Base-by-base conservation (phyloP, 768 basidiomycete species). In the Podaxis sp. region DNA sequence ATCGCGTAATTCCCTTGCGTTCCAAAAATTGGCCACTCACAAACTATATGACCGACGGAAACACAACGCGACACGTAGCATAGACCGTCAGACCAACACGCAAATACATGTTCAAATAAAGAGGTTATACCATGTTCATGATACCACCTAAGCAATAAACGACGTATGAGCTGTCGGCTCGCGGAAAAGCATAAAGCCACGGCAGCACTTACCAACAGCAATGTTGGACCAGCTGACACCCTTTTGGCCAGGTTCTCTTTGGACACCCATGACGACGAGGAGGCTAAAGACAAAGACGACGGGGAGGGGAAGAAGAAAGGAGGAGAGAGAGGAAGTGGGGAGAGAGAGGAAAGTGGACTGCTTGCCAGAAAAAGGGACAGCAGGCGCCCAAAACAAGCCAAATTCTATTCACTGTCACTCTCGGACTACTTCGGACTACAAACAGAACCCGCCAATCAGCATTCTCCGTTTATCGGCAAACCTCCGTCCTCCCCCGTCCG, bases 181-280 rank as follows among this genome's bases (percentile, higher is more conserved):
- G 52, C 63, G 61, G 64, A 28, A 38, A n/a, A 64, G 57, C 7
- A 26, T 61, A 65, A 39, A 24, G 60, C 46, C 22, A 67, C 59
- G 64, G 57, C 76, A 28, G 8, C 1, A 64, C 92, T 69, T 73
- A 94, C 93, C 93, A 74, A 96, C 89, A 67, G 93, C 94, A 79
- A 96, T 95, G 79, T 95, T 96, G 69, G 92, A 93, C 93, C 92
- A 96, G 80, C 83, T 94, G 68, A 94, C 80, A 71, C 92, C 92
- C 77, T 95, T 95, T 76, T 94, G 90, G 64, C 93, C 94, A 58
- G 94, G 93, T 78, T 93, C 90, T 75, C 84, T 87, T 74, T 88
- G 82, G 70, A 93, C 85, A 78, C 86, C 92, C 92, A 94, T 93
- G 71, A 73, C 71, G 51, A 64, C 28, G 62, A 63, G 64, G 56